phyloP scores from a whole-genome alignment of 164 flowering plant species.

The Buxus sempervirens region DNA sequence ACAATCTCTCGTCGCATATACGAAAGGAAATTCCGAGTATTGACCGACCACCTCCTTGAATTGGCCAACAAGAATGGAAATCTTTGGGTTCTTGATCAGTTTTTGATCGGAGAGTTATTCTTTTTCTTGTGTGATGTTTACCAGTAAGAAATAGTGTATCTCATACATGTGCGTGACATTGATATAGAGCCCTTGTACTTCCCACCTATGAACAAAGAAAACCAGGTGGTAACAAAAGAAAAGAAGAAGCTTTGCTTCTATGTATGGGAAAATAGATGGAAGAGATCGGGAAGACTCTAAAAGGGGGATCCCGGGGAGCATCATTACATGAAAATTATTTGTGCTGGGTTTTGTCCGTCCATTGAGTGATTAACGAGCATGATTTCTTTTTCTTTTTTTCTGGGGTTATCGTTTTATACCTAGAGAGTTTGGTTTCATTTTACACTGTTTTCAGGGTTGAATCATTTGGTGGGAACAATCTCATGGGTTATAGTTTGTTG shows the following conservation, averaged over 20 bases:
- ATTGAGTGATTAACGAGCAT: constrained; percentile 4
- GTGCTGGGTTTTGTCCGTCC: neutral
- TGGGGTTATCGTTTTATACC: too few relatives aligned
- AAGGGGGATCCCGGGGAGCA: neutral
- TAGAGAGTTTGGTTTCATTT: too few relatives aligned
- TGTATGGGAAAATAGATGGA: neutral
- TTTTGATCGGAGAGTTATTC: constrained; percentile 22
- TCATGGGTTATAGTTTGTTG: too few relatives aligned
- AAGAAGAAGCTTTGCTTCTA: constrained; percentile 1
- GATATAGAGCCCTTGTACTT: constrained; percentile 5
- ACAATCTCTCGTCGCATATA: neutral
- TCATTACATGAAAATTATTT: neutral
- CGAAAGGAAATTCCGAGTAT: constrained; percentile 1
- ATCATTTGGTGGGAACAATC: too few relatives aligned
- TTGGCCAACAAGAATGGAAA: constrained; percentile 13
- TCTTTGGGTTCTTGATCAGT: constrained; percentile 14
- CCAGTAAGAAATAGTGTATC: constrained; percentile 19
- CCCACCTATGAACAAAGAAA: constrained; percentile 6
- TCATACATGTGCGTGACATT: constrained; percentile 8
- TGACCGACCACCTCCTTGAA: constrained; percentile 8
- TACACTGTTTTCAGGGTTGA: too few relatives aligned
- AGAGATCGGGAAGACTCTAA: neutral
- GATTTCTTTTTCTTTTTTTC: neutral
- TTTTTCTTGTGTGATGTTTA: constrained; percentile 3
- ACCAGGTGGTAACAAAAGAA: constrained; percentile 1